phyloP scores from a whole-genome alignment of 2,329 filamentous ascomycete genomes.

The Intubia oerlemansii region DNA sequence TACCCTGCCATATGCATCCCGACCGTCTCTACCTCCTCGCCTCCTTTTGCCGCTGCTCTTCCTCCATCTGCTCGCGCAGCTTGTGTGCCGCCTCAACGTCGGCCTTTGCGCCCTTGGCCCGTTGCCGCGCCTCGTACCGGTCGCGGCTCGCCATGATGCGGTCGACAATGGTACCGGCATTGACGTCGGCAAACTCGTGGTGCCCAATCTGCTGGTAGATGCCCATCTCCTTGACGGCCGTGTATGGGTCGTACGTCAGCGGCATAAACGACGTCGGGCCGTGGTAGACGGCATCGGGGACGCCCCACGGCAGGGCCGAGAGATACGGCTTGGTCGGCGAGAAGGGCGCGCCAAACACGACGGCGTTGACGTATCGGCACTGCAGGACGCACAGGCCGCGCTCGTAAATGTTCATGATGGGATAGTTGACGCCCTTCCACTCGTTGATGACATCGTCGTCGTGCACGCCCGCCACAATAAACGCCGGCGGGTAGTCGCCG shows the following conservation, averaged over 20 bases:
- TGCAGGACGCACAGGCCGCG: slow-evolving; percentile 87
- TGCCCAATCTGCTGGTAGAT: slow-evolving; percentile 62
- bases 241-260: slow-evolving; percentile 60
- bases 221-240: slow-evolving; percentile 56
- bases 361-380: slow-evolving; percentile 77
- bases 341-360: slow-evolving; percentile 81
- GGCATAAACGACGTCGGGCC: slow-evolving; percentile 88
- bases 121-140: slow-evolving; percentile 79
- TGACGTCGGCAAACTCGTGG: slow-evolving; percentile 71
- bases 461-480: slow-evolving; percentile 83
- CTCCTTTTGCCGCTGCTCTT: no score
- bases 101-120: slow-evolving; percentile 74
- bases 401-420: slow-evolving; percentile 99
- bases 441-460: slow-evolving; percentile 88
- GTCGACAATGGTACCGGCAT: slow-evolving; percentile 78
- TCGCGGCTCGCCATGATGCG: slow-evolving; percentile 73
- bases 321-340: slow-evolving; percentile 65
- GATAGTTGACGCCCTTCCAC: slow-evolving; percentile 95
- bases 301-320: slow-evolving; percentile 47
- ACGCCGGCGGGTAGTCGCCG: slow-evolving; percentile 68
- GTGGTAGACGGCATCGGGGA: slow-evolving; percentile 72
- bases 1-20: no score
- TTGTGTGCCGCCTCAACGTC: slow-evolving; percentile 47
- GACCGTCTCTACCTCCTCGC: no score
- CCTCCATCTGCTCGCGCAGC: slow-evolving; percentile 39